A percentile compares a stretch with the other conserved stretches of the same genome.
These are phyloP conservation scores for Chernovozyma aurita DNA, from an alignment of 1,139 yeast genomes.

Conservation along the genomic window DNA sequence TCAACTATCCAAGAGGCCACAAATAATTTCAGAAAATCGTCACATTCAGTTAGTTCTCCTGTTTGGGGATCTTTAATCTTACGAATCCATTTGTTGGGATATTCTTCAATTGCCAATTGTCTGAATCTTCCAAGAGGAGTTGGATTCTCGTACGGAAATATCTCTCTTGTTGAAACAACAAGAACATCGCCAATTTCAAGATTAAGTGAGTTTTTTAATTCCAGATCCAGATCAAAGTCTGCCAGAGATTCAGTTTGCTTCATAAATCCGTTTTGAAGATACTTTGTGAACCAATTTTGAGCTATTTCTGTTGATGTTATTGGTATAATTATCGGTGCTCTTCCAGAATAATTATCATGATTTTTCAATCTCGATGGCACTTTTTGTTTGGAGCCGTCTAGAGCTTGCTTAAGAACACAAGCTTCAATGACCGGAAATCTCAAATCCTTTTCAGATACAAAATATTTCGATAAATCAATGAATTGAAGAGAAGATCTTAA, in stretches of 20 bases:
- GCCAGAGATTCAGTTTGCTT: constrained; percentile 4
- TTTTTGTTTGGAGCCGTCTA: constrained; percentile 22
- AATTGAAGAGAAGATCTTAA: constrained; percentile 60
- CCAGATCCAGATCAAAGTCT: constrained; percentile 11
- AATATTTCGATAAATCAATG: constrained; percentile 40
- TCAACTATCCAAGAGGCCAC: constrained; percentile 85
- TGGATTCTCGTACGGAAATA: constrained; percentile 78
- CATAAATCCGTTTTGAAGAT: constrained; percentile 22
- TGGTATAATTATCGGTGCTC: constrained; percentile 57
- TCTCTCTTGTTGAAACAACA: constrained; percentile 69
- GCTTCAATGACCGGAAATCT: constrained; percentile 69
- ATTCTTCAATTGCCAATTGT: constrained; percentile 59
- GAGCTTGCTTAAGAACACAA: constrained; percentile 53
- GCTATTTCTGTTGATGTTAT: constrained; percentile 37
- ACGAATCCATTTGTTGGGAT: constrained; percentile 47
- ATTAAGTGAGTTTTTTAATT: constrained; percentile 29
- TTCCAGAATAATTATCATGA: constrained; percentile 43
- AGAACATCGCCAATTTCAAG: constrained; percentile 67
- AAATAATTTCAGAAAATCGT: constrained; percentile 29
- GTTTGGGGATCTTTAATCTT: constrained; percentile 26
- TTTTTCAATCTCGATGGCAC: constrained; percentile 35
- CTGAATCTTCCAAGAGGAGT: constrained; percentile 89
- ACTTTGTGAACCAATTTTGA: constrained; percentile 38
- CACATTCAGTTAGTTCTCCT: constrained; percentile 9
- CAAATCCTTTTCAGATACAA: constrained; percentile 26